Evolutionary conservation across 768 basidiomycete species (phyloP), one percentile per base, ranked within the genome.

Genomic region (Termitomyces bulborhizus): DNA sequence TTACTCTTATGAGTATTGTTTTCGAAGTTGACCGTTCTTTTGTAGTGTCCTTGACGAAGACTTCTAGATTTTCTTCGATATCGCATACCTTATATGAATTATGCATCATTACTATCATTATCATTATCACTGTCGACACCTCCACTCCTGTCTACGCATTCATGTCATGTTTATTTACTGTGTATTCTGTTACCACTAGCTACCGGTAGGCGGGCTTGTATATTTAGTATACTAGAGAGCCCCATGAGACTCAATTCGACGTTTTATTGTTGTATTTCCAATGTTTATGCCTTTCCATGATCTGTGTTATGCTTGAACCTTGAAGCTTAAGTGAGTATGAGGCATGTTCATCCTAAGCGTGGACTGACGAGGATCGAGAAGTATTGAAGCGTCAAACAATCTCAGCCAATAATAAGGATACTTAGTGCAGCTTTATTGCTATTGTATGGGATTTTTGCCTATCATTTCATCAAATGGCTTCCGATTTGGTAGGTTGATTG

Each of bases 11-110:
- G 12, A 6, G 8, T 29, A n/a, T 46, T 26, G 13, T 13, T 6
- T 16, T 24, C 6, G 31, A 45, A 37, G 44, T n/a, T 53, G 31
- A 53, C 29, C 32, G 3, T 12, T 3, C 26, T 43, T n/a, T 21
- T 43, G 26, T 49, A 65, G 63, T 32, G 60, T 60, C 1, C 60
- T 61, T 9, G 60, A 65, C 39, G 63, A 65, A 58, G 62, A 65
- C 15, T 65, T 65, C 42, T 65, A 53, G 57, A 21, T 18, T 44
- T 15, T 21, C 24, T 3, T 18, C 18, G 31, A 8, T 32, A 6
- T 43, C 13, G 13, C 9, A 43, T 51, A 18, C 34, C 3, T 31
- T 53, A 16, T 18, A 49, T 36, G 3, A 32, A 31, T 26, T 12
- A 3, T 5, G 37, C 36, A n/a, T 37, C 48, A 37, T 37, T 24